Evolutionary conservation across 2,329 filamentous ascomycete species (phyloP).

Genomic region (Trichophyton simii): DNA sequence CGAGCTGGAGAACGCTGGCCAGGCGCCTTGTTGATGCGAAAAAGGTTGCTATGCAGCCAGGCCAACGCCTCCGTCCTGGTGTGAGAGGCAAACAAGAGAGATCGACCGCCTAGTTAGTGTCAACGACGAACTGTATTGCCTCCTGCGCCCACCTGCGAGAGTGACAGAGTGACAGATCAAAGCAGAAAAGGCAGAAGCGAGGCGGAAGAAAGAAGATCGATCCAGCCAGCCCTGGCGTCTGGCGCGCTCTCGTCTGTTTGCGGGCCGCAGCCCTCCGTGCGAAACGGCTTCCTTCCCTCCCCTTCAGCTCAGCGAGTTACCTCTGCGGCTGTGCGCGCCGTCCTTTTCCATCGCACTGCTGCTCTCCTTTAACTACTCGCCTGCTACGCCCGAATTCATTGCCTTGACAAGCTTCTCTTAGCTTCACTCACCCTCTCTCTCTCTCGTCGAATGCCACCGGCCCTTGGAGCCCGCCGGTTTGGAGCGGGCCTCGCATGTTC

Average conservation of each 20-base stretch:
- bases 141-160: conserved; percentile 2
- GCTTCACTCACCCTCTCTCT: too few species aligned
- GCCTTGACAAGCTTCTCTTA: neutral
- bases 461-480: neutral
- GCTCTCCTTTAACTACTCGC: too few species aligned
- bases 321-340: neutral
- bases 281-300: too few species aligned
- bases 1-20: neutral
- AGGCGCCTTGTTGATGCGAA: neutral
- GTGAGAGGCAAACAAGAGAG: neutral
- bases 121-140: neutral
- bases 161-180: neutral
- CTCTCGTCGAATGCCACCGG: neutral
- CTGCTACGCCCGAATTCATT: neutral
- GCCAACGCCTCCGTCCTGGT: neutral
- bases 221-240: neutral
- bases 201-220: neutral
- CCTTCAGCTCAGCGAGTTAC: neutral
- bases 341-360: neutral
- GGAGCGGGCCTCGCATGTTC: neutral
- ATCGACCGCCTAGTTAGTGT: neutral
- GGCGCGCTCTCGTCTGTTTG: neutral
- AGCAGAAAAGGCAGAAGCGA: neutral
- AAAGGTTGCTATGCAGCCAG: conserved; percentile 1
- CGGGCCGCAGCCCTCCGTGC: neutral